Evolutionary conservation across 2,329 filamentous ascomycete species (phyloP), one percentile per base, ranked within the genome.

Genomic region (Epichloe gansuensis): DNA sequence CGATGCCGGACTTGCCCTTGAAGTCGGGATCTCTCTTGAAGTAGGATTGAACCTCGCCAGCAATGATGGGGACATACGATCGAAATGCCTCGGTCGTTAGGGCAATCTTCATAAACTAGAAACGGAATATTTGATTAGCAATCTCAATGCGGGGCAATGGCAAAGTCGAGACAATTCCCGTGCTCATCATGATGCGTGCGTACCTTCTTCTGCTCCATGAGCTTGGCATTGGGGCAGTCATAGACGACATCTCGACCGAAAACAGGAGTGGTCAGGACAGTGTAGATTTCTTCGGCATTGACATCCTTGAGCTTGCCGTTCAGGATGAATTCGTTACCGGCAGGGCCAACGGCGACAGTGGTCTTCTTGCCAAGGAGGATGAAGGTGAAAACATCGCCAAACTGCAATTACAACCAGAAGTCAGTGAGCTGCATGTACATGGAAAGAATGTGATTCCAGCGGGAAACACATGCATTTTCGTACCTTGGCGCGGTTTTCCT

Each of bases 171-270:
- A 21, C 17, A 41, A n/a, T 8, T 21, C n/a, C n/a, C 17, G 13
- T 35, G 34, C 46, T 38, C 43, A 34, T 38, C 43, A 34, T 46
- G 25, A 28, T 5, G 5, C 2, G 5, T 11, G 21, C 70, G 57
- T 67, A 90, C 87, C 81, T 91, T 93, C 76, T 95, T 95, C 75
- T 95, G 89, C 73, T 95, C 89, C 89, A 95, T 94, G 64, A 95
- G 79, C 72, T 94, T 94, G 54, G 88, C 77, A 67, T 94, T 94
- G 43, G 88, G 88, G 71, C 88, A 93, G 67, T 94, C 89, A 66
- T 94, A 95, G 51, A 94, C 87, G 28, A 95, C 89, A 71, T 91
- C 85, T 61, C 81, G 83, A 59, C 89, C 89, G 65, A 95, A 95
- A 47, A 83, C 80, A 25, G 80, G 80, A 23, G 79, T 82, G 6